phyloP scores from a whole-genome alignment of 345 rosid species.

The Bretschneidera sinensis region DNA sequence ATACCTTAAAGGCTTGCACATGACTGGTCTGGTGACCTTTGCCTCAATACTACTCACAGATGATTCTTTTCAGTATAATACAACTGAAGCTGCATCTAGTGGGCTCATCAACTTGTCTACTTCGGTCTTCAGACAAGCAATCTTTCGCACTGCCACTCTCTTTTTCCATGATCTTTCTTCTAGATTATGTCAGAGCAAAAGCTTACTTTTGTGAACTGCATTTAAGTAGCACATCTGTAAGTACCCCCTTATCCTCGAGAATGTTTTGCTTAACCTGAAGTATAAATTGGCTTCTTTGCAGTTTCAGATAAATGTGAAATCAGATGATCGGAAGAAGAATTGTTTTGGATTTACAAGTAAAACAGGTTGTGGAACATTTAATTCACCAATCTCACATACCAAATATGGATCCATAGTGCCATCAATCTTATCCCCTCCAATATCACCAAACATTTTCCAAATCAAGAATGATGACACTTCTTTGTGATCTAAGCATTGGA shows the following conservation, averaged over 20 bases:
- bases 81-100: background rate
- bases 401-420: slow-evolving; percentile 8
- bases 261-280: background rate
- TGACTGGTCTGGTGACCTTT: background rate
- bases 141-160: background rate
- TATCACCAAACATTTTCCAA: slow-evolving; percentile 4
- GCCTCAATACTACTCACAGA: background rate
- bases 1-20: background rate
- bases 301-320: slow-evolving; percentile 2
- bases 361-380: background rate
- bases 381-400: background rate
- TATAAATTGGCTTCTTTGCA: slow-evolving; percentile 11
- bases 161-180: background rate
- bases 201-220: slow-evolving; percentile 1
- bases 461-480: slow-evolving; percentile 3
- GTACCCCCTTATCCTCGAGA: slow-evolving; percentile 3
- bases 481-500: slow-evolving; percentile 22
- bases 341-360: slow-evolving; percentile 1
- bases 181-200: background rate
- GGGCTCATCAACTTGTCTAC: background rate
- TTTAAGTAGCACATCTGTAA: background rate
- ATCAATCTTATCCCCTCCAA: slow-evolving; percentile 8
- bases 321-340: slow-evolving; percentile 2
- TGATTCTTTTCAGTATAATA: background rate
- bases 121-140: background rate